Conservation (phyloP, 352 stramenopile genomes). For the Phytophthora cryptogea region DNA sequence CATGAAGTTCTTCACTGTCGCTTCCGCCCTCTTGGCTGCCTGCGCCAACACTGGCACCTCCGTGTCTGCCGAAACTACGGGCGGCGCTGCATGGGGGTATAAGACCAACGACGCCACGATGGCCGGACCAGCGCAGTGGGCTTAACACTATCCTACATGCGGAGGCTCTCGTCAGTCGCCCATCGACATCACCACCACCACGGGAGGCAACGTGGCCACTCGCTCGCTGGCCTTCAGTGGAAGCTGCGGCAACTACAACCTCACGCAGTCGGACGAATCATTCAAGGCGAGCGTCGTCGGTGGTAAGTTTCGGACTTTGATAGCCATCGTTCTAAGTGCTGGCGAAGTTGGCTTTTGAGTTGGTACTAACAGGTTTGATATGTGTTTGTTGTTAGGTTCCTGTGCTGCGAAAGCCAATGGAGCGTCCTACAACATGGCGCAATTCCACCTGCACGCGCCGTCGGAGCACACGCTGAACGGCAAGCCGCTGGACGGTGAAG, state of each 20-base stretch:
- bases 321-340: neutral
- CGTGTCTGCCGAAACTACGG: constrained; percentile 5
- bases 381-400: constrained; percentile 2
- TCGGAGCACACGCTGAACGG: constrained; percentile 52
- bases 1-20: constrained; percentile 18
- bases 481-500: constrained; percentile 36
- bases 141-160: constrained; percentile 20
- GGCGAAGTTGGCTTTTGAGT: too few species aligned
- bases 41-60: constrained; percentile 10
- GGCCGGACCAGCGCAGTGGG: constrained; percentile 26
- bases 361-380: too few species aligned
- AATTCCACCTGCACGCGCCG: constrained; percentile 52
- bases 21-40: constrained; percentile 8
- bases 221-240: constrained; percentile 6
- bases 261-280: constrained; percentile 29
- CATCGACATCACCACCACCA: constrained; percentile 34
- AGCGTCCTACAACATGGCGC: constrained; percentile 33
- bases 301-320: neutral
- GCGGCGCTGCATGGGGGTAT: constrained; percentile 29
- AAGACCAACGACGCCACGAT: constrained; percentile 18
- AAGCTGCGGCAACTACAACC: constrained; percentile 23
- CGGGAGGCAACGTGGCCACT: constrained; percentile 1
- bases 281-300: constrained; percentile 23
- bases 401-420: constrained; percentile 13
- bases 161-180: constrained; percentile 34